phyloP scores from a whole-genome alignment of 371 early-diverging fungal species.

The Capillidium heterosporum region DNA sequence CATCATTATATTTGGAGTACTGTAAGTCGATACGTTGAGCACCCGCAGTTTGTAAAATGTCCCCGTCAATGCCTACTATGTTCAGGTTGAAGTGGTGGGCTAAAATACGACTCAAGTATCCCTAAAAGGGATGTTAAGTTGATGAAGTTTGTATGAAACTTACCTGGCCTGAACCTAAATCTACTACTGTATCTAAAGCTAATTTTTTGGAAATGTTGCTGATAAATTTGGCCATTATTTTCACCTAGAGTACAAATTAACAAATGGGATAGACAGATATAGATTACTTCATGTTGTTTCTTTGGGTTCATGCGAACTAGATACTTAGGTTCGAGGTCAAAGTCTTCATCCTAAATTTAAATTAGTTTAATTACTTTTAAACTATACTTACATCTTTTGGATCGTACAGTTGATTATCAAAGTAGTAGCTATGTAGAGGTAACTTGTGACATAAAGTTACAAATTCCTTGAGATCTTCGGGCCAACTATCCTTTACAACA shows the following conservation, averaged over 20 bases:
- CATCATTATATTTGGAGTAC: not conserved
- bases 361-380: not conserved
- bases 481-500: not conserved
- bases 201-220: constrained; percentile 14
- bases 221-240: constrained; percentile 22
- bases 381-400: not conserved
- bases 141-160: not conserved
- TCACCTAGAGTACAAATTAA: not conserved
- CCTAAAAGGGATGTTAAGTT: constrained; percentile 20
- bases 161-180: constrained; percentile 38
- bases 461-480: not conserved
- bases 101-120: constrained; percentile 54
- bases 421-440: not conserved
- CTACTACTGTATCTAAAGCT: constrained; percentile 21
- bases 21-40: constrained; percentile 23
- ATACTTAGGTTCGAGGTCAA: not conserved
- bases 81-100: constrained; percentile 42
- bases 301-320: constrained; percentile 40
- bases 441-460: not conserved
- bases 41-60: constrained; percentile 56
- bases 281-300: constrained; percentile 38
- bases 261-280: not conserved
- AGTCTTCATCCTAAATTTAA: not conserved
- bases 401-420: not conserved
- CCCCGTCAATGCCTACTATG: constrained; percentile 68